phyloP scores from a whole-genome alignment of 176 grass and related monocot species.

The Cenchrus purpureus region DNA sequence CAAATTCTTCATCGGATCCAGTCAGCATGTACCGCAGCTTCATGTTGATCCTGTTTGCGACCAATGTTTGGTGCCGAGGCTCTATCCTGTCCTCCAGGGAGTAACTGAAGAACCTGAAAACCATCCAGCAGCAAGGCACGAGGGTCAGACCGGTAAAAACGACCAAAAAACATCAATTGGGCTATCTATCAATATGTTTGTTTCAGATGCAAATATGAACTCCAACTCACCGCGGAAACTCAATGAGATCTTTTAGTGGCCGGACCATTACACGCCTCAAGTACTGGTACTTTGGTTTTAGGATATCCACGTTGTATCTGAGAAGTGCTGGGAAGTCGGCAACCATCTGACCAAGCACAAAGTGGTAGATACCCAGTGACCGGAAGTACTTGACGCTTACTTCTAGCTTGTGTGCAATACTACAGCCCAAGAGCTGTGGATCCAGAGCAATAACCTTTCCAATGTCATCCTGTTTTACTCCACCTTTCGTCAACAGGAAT shows the following conservation, averaged over 20 bases:
- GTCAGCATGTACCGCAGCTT: slow-evolving; percentile 89
- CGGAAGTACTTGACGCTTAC: slow-evolving; percentile 85
- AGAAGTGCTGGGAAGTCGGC: slow-evolving; percentile 87
- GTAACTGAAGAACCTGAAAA: slow-evolving; percentile 92
- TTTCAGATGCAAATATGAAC: neutral
- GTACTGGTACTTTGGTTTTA: slow-evolving; percentile 87
- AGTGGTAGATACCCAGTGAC: slow-evolving; percentile 82
- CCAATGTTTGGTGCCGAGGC: slow-evolving; percentile 71
- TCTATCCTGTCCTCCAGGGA: slow-evolving; percentile 80
- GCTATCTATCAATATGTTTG: neutral
- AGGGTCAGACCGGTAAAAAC: neutral
- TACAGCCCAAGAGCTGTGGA: slow-evolving; percentile 88
- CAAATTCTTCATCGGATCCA: slow-evolving; percentile 75
- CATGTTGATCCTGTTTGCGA: slow-evolving; percentile 82
- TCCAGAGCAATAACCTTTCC: slow-evolving; percentile 92
- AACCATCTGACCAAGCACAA: slow-evolving; percentile 77
- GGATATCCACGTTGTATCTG: slow-evolving; percentile 75
- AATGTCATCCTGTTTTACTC: slow-evolving; percentile 74
- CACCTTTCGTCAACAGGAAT: slow-evolving; percentile 85
- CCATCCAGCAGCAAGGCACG: neutral
- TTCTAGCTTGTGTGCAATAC: slow-evolving; percentile 86
- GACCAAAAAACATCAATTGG: neutral
- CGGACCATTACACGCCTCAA: slow-evolving; percentile 95
- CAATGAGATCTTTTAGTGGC: slow-evolving; percentile 78
- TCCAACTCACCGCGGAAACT: slow-evolving; percentile 76